These are phyloP conservation scores for Botryotinia convoluta DNA, from an alignment of 2,329 filamentous ascomycete species.

Conservation along the genomic window DNA sequence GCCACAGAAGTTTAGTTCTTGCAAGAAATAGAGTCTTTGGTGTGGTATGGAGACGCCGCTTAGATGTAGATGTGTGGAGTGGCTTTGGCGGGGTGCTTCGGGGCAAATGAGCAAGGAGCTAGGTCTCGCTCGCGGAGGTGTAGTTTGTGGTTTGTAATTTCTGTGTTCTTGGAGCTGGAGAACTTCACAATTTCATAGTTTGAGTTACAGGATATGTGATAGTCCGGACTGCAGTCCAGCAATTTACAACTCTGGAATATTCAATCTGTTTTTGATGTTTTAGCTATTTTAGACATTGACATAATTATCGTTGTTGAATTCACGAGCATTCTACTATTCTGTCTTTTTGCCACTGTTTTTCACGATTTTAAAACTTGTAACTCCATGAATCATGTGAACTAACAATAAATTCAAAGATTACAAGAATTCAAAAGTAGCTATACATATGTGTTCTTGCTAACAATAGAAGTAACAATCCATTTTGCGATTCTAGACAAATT, in stretches of 20 bases:
- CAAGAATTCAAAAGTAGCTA: neutral
- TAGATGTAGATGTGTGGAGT: neutral
- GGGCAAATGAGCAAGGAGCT: neutral
- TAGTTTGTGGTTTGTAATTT: too few relatives aligned
- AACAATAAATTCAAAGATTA: neutral
- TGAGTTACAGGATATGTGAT: neutral
- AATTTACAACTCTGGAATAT: neutral
- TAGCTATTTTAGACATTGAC: too few relatives aligned
- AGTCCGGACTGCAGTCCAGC: neutral
- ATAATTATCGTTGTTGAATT: too few relatives aligned
- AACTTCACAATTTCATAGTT: neutral
- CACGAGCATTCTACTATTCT: neutral
- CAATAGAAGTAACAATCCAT: neutral
- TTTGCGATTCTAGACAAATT: neutral
- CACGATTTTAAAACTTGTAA: neutral
- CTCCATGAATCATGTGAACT: neutral
- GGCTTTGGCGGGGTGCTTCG: accelerated
- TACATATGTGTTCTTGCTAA: neutral
- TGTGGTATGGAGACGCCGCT: neutral
- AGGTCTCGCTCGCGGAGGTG: neutral
- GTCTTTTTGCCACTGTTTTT: neutral
- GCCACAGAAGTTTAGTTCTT: neutral
- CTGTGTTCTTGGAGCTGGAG: neutral
- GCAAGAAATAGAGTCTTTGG: neutral
- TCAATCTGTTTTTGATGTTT: too few relatives aligned